Evolutionary conservation across 768 basidiomycete genomes (phyloP), one percentile per base, ranked within the genome.

Genomic region (Exidia glandulosa): DNA sequence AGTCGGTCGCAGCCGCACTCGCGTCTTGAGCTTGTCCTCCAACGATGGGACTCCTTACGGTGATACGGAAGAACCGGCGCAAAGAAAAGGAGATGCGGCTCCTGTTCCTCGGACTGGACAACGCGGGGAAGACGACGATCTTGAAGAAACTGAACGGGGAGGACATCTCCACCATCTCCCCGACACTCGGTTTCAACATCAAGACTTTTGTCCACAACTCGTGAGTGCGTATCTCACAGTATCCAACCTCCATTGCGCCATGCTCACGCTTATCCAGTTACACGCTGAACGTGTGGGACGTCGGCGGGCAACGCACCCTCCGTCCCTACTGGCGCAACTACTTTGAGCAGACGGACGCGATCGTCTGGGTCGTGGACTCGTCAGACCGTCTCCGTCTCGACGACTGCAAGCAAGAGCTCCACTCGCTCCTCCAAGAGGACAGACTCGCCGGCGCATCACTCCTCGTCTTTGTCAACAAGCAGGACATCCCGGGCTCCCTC

Each of bases 331-430:
- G 96, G 96, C 79, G 92, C 29, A 99, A 98, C 72, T 98, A 98
- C 74, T 98, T 98, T 66, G 96, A 99, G 73, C 91, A 94, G 73
- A 98, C 96, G 10, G 96, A 98, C 73, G 95, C 90, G 7, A 78
- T 99, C 48, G 93, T 98, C 33, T 99, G 96, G 96, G 95, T 99
- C 19, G 94, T 99, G 45, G 96, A 99, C 75, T 95, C 94, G 0
- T 82, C 88, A 36, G 95, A 98, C 74, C 81, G 89, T 45, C 79
- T 92, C 76, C 82, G 96, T 63, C 90, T 96, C 81, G 73, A 77
- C 56, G 94, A 98, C 70, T 98, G 95, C 74, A 87, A 81, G 68
- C 76, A 84, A 56, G 96, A 99, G 73, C 78, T 98, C 25, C 85
- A 88, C 65, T 85, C 79, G 66, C 79, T 99, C 54, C 78, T 98